Conservation (phyloP, 495 filamentous ascomycete species). For the Hyphodiscus hymeniophilus region DNA sequence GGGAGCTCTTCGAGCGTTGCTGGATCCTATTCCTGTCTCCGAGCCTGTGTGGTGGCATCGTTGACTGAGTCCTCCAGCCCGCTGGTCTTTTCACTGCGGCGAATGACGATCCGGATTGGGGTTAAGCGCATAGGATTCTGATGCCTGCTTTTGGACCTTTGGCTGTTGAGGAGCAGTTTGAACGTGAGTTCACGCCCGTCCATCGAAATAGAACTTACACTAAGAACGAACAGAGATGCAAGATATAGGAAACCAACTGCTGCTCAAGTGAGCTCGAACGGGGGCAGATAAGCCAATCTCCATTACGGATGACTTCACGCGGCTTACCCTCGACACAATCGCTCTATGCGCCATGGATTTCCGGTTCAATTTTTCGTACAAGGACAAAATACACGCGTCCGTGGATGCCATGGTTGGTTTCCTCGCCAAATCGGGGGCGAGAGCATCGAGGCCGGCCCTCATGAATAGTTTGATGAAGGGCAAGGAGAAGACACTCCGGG, state of each 20-base stretch:
- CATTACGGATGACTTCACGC: conserved; percentile 65
- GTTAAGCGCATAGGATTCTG: background rate
- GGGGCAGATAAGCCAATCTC: conserved; percentile 47
- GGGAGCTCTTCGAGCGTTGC: no score
- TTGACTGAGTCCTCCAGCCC: no score
- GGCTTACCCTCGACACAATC: conserved; percentile 64
- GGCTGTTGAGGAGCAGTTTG: conserved; percentile 15
- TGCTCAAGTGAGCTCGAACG: conserved; percentile 65
- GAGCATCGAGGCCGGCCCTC: conserved; percentile 43
- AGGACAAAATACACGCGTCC: conserved; percentile 49
- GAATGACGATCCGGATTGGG: background rate
- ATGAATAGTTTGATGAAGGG: conserved; percentile 42
- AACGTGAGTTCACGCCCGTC: conserved; percentile 56
- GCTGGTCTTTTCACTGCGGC: conserved; percentile 2
- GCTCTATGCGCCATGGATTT: conserved; percentile 66
- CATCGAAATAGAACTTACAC: no score
- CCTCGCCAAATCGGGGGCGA: conserved; percentile 44
- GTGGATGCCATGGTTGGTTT: conserved; percentile 49
- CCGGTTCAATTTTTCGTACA: conserved; percentile 66
- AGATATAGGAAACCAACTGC: conserved; percentile 62
- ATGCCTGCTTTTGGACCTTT: background rate
- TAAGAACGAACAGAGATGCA: conserved; percentile 65
- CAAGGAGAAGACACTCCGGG: no score
- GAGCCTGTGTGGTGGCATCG: no score
- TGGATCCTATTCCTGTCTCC: no score